Percentiles rank a stretch among this genome's conserved stretches.
Conservation (phyloP, 2,329 filamentous ascomycete genomes). For the Macrophomina tecta region DNA sequence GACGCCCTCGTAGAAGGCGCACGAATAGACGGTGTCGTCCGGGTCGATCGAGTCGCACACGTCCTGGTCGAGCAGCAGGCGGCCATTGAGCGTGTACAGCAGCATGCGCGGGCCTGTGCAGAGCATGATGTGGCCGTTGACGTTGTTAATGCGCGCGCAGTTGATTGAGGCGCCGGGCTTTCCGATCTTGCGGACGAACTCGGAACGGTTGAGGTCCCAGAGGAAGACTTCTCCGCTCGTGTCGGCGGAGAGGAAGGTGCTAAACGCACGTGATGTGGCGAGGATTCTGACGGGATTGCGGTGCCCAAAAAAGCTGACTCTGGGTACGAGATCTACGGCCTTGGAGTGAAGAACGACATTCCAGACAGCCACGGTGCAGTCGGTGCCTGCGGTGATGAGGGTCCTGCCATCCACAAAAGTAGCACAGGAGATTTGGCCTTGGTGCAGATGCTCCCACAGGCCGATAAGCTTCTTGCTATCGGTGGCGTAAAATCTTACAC, state of each 20-base stretch:
- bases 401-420: slow-evolving; percentile 89
- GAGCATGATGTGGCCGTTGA: slow-evolving; percentile 86
- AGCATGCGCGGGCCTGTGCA: slow-evolving; percentile 77
- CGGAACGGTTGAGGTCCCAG: slow-evolving; percentile 92
- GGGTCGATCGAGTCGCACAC: slow-evolving; percentile 70
- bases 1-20: slow-evolving; percentile 90
- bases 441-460: slow-evolving; percentile 91
- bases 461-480: slow-evolving; percentile 84
- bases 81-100: slow-evolving; percentile 88
- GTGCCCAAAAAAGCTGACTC: slow-evolving; percentile 87
- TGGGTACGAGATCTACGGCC: slow-evolving; percentile 75
- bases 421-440: slow-evolving; percentile 83
- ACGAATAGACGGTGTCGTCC: slow-evolving; percentile 75
- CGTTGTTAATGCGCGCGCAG: slow-evolving; percentile 86
- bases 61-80: slow-evolving; percentile 79
- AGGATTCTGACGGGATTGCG: slow-evolving; percentile 81
- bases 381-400: slow-evolving; percentile 87
- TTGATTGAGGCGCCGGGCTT: slow-evolving; percentile 53
- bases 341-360: slow-evolving; percentile 69
- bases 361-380: slow-evolving; percentile 90
- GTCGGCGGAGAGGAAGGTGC: slow-evolving; percentile 83
- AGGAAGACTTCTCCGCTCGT: slow-evolving; percentile 82
- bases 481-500: slow-evolving; percentile 86
- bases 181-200: slow-evolving; percentile 70
- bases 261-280: slow-evolving; percentile 85